Evolutionary conservation across 192 early-diverging fungal genomes (phyloP).

Genomic region (Coemansia guatemalensis): DNA sequence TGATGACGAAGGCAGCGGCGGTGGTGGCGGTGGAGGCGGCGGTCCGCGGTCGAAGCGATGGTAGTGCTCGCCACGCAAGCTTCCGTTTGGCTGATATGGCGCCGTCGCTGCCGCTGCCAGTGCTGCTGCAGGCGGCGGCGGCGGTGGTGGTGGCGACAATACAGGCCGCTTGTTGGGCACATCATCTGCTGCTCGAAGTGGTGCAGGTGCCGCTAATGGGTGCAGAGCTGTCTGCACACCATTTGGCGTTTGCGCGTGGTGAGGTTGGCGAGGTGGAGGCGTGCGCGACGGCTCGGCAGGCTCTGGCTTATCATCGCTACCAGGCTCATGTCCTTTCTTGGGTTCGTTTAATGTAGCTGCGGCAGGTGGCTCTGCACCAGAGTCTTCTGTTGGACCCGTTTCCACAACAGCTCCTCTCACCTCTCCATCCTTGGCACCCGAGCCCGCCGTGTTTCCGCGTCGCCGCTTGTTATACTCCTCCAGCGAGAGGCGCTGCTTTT

Average conservation of each 20-base stretch:
- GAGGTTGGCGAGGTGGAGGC: not conserved
- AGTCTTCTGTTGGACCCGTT: not conserved
- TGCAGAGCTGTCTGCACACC: not conserved
- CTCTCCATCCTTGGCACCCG: constrained; percentile 13
- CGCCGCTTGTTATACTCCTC: constrained; percentile 52
- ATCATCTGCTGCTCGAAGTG: not conserved
- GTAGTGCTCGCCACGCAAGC: constrained; percentile 9
- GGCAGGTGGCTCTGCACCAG: not conserved
- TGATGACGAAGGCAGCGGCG: not conserved
- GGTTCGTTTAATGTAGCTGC: not conserved
- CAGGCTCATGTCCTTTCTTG: not conserved
- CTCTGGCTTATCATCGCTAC: not conserved
- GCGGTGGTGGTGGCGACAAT: constrained; percentile 10
- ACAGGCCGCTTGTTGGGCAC: constrained; percentile 10
- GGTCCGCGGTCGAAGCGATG: constrained; percentile 15
- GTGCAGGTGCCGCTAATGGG: not conserved
- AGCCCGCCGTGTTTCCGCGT: constrained; percentile 13
- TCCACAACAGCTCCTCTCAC: constrained; percentile 7
- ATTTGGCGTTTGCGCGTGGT: not conserved
- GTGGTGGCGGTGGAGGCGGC: not conserved
- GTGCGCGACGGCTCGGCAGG: no score
- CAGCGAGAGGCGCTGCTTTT: constrained; percentile 52
- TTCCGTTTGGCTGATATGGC: not conserved
- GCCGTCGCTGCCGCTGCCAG: constrained; percentile 2
- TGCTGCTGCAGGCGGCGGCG: not conserved